phyloP scores from a whole-genome alignment of 1,284 basidiomycete genomes.

The Thelephora terrestris region DNA sequence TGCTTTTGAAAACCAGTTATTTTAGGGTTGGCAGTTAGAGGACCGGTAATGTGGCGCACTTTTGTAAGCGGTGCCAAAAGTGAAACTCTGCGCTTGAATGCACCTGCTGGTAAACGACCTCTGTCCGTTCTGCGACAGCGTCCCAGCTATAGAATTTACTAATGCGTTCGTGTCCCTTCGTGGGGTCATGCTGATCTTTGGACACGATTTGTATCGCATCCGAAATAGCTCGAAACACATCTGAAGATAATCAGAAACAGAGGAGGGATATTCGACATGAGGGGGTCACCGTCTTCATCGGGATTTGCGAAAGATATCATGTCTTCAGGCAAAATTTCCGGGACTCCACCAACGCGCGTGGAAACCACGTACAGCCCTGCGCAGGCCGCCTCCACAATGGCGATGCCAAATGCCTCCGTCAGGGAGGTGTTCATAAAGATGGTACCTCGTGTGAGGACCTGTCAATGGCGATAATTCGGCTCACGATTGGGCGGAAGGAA shows the following conservation, averaged over 20 bases:
- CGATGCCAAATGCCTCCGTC: constrained; percentile 96
- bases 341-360: constrained; percentile 91
- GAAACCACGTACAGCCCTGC: constrained; percentile 92
- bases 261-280: neutral
- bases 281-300: constrained; percentile 58
- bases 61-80: constrained; percentile 59
- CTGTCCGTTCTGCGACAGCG: constrained; percentile 73
- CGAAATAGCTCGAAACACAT: constrained; percentile 77
- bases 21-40: neutral
- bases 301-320: constrained; percentile 94
- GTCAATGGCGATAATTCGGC: neutral
- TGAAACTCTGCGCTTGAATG: constrained; percentile 49
- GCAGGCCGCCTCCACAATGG: constrained; percentile 93
- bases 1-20: constrained; percentile 29
- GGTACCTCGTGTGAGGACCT: constrained; percentile 77
- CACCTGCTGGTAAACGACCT: constrained; percentile 72
- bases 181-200: constrained; percentile 65
- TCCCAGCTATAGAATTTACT: constrained; percentile 84
- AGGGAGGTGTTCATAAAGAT: constrained; percentile 95
- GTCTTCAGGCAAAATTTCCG: constrained; percentile 87
- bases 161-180: constrained; percentile 69
- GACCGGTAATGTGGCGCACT: constrained; percentile 32
- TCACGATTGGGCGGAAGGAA: neutral
- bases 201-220: constrained; percentile 71
- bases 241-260: constrained; percentile 29